Base-by-base conservation (phyloP, 352 stramenopile species). In the Aphanomyces astaci region DNA sequence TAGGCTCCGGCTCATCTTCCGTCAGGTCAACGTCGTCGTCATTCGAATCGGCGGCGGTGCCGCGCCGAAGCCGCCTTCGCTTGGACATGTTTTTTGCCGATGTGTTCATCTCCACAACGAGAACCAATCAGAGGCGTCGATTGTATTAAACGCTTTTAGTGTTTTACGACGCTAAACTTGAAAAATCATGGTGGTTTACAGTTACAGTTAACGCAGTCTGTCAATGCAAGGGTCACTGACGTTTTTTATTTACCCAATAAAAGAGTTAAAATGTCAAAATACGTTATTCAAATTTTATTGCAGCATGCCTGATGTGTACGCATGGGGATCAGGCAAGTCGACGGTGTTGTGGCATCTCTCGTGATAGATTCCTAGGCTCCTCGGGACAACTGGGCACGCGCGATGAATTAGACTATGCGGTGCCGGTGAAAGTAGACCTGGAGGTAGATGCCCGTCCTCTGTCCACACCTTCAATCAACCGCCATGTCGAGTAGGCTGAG, bases 381-480 rank as follows among this genome's bases (percentile, higher is more conserved):
- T 70, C 77, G 24, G 84, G 84, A 0, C 84, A 93, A 57, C 76
- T 93, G 39, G 84, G 82, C 15, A 64, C 90, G 3, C 78, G 78
- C 28, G 75, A 79, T 22, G 48, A 71, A 24, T 73, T 80, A 1
- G 84, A 93, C 71, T 78, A 84, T 33, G 72, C 79, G 39, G 56
- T 84, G 39, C 84, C 84, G 15, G 81, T 87, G 72, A 70, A 17
- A n/a, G 79, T 82, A 60, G 17, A 43, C 19, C 2, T 66, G 5
- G 36, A 33, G 17, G 30, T 22, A 36, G 22, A 30, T 59, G 13
- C 33, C 33, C 19, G 30, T 55, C 15, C 36, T 15, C 36, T 15
- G 15, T 15, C 7, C 36, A 15, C 36, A 15, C 15, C 7, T 15
- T 15, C 7, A 43, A 43, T 15, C 7, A 43, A 15, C 22, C 71